A percentile compares a stretch with the other conserved stretches of the same genome.
These are phyloP conservation scores for Zymoseptoria passerinii DNA, from an alignment of 2,329 filamentous ascomycete genomes.

Conservation along the genomic window DNA sequence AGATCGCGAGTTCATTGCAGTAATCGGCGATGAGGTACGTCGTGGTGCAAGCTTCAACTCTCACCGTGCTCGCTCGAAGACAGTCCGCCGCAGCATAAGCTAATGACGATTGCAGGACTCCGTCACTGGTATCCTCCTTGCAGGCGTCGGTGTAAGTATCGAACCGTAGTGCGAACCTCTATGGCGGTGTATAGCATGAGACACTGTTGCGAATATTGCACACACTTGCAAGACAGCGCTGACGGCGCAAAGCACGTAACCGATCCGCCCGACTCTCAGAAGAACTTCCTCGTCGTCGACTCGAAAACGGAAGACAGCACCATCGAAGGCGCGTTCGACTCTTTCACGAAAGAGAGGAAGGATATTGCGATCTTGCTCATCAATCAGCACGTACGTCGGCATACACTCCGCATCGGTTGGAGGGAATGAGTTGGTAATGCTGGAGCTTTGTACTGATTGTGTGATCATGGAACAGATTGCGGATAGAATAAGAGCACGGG, in stretches of 20 bases:
- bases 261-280: slow-evolving; percentile 75
- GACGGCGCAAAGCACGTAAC: slow-evolving; percentile 66
- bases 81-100: slow-evolving; percentile 14
- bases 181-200: no score
- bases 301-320: slow-evolving; percentile 78
- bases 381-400: slow-evolving; percentile 76
- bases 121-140: slow-evolving; percentile 88
- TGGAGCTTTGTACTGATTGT: not conserved
- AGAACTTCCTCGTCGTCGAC: slow-evolving; percentile 98
- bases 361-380: slow-evolving; percentile 96
- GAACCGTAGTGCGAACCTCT: not conserved
- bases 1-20: slow-evolving; percentile 91
- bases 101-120: slow-evolving; percentile 58
- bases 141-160: slow-evolving; percentile 75
- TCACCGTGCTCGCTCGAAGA: not conserved
- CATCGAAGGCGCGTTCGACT: slow-evolving; percentile 85
- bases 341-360: slow-evolving; percentile 81
- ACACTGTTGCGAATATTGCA: not conserved
- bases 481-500: slow-evolving; percentile 80
- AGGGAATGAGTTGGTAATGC: not conserved
- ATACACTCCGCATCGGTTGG: not conserved
- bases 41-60: not conserved
- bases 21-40: slow-evolving; percentile 88
- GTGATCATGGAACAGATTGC: slow-evolving; percentile 58
- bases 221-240: not conserved